phyloP scores from a whole-genome alignment of 768 basidiomycete species.

The Tricholoma bakamatsutake region DNA sequence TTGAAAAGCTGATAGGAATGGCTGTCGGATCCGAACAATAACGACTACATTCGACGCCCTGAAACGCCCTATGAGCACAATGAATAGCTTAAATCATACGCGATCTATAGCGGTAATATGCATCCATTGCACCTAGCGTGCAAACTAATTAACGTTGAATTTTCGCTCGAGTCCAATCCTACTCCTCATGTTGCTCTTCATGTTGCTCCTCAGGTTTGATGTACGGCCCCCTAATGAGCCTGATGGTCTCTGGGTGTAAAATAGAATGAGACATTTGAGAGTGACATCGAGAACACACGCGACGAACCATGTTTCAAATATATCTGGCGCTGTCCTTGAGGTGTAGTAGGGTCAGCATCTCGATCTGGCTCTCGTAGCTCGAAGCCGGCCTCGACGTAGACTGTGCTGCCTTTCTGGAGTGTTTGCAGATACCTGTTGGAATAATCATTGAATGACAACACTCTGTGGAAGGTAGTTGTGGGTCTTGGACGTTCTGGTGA shows the following conservation, averaged over 20 bases:
- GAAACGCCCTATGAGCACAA: conserved; percentile 37
- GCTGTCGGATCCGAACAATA: conserved; percentile 23
- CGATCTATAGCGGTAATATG: background rate
- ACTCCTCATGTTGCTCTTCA: conserved; percentile 3
- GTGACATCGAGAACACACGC: background rate
- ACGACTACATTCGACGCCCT: conserved; percentile 26
- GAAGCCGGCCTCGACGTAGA: conserved; percentile 77
- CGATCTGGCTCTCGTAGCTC: conserved; percentile 71
- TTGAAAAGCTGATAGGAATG: conserved; percentile 23
- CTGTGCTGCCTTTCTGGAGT: conserved; percentile 64
- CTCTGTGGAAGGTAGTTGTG: conserved; percentile 67
- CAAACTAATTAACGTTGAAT: too few relatives aligned
- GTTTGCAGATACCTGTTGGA: conserved; percentile 60
- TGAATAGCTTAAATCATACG: conserved; percentile 10
- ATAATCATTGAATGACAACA: conserved; percentile 64
- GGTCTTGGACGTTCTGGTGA: conserved; percentile 43
- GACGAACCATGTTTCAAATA: conserved; percentile 72
- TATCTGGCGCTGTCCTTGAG: conserved; percentile 74
- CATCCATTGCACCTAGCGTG: background rate
- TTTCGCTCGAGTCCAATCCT: too few relatives aligned
- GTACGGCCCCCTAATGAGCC: conserved; percentile 33
- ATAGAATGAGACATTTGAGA: conserved; percentile 1
- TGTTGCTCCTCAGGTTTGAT: conserved; percentile 12
- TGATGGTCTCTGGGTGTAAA: conserved; percentile 42
- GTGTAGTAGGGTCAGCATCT: conserved; percentile 57